phyloP scores from a whole-genome alignment of 805 yeast species.

The Myxozyma neglecta region DNA sequence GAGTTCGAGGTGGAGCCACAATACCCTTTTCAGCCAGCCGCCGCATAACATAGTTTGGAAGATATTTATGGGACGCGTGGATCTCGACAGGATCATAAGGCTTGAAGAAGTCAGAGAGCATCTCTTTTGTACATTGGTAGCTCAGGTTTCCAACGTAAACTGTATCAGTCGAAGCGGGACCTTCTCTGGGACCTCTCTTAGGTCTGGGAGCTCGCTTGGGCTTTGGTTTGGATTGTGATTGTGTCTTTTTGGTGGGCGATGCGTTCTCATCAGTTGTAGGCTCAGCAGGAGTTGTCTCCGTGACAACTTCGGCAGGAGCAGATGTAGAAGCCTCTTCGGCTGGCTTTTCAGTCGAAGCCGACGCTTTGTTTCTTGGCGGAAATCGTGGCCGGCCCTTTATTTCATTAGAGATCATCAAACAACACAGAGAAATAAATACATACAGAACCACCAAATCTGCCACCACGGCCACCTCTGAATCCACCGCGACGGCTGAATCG shows the following conservation, averaged over 20 bases:
- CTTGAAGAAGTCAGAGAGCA: slow-evolving; percentile 34
- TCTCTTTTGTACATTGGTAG: slow-evolving; percentile 41
- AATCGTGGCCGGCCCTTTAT: not conserved
- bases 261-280: slow-evolving; percentile 7
- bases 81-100: slow-evolving; percentile 56
- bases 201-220: slow-evolving; percentile 15
- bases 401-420: not conserved
- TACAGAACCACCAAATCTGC: slow-evolving; percentile 1
- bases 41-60: slow-evolving; percentile 48
- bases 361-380: not conserved
- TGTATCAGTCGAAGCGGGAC: slow-evolving; percentile 57
- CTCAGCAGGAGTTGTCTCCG: not conserved
- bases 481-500: slow-evolving; percentile 9
- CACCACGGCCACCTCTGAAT: slow-evolving; percentile 6
- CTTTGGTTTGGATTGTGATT: not conserved
- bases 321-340: not conserved
- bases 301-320: not conserved
- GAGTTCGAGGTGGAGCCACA: slow-evolving; percentile 48
- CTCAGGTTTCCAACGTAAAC: slow-evolving; percentile 64
- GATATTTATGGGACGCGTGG: slow-evolving; percentile 55
- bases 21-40: slow-evolving; percentile 47
- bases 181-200: slow-evolving; percentile 45
- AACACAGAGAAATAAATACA: not conserved
- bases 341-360: not conserved
- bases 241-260: slow-evolving; percentile 6